Evolutionary conservation across 192 early-diverging fungal genomes (phyloP), one percentile per base, ranked within the genome.

Genomic region (Funneliformis geosporum): DNA sequence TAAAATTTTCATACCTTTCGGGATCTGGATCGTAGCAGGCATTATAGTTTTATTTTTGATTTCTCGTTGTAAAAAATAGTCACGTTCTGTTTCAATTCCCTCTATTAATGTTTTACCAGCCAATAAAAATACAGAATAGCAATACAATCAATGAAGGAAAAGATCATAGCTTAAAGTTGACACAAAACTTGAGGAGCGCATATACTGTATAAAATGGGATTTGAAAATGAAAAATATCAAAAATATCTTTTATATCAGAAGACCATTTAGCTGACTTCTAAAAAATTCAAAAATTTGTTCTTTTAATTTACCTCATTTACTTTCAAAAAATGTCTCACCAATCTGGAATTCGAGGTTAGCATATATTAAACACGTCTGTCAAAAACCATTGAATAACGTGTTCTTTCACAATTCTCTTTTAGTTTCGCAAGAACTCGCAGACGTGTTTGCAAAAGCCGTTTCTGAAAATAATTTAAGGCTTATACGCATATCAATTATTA

Each of bases 311-410:
- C 16, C 21, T 6, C 14, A 0, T 55, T 55, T 21, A 21, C 5
- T 55, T 55, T 55, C 50, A 55, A 55, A 33, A n/a, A 25, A 89
- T 89, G 88, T 87, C 88, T 73, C 87, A 89, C 75, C 88, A 89
- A 73, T 87, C 87, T 80, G 88, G 88, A 44, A 89, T 89, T 75
- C 62, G 79, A 85, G 84, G 88, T 85, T 81, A 72, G 66, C 40
- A 21, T 64, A 11, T 16, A 33, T 70, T 27, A 39, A 61, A 72
- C 16, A 39, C 46, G 10, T 33, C 0, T 25, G 11, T n/a, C 28
- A 43, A 16, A 72, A 21, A n/a, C n/a, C 16, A 21, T 42, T 69
- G 28, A 23, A 8, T 42, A 21, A 39, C 33, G n/a, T 12, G 21
- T 40, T 21, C 4, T 21, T 12, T 27, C 5, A 40, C 64, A 25